A percentile compares a stretch with the other conserved stretches of the same genome.
phyloP scores from a whole-genome alignment of 2,329 filamentous ascomycete species.

The Diaporthe citri region DNA sequence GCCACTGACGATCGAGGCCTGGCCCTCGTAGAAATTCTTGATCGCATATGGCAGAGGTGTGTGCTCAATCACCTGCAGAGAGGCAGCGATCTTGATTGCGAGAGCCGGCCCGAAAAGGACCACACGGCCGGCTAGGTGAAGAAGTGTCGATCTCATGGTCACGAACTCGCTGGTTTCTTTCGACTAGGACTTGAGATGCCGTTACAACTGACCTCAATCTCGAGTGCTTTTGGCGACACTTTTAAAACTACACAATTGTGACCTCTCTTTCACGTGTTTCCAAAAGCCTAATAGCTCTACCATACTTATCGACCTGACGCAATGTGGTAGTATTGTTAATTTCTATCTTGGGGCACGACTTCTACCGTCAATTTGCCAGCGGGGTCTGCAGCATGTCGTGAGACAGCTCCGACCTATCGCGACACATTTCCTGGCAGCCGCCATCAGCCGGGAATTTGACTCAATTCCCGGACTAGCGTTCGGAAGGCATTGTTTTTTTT shows the following conservation, averaged over 20 bases:
- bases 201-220: background rate
- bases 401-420: background rate
- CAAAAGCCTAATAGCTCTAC: background rate
- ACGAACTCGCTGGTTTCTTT: background rate
- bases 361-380: background rate
- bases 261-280: background rate
- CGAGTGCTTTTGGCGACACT: background rate
- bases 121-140: background rate
- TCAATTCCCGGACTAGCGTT: background rate
- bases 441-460: background rate
- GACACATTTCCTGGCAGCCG: background rate
- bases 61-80: background rate
- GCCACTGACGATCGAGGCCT: constrained; percentile 7
- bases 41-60: constrained; percentile 8
- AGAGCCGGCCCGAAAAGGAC: background rate
- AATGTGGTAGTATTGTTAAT: background rate
- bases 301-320: background rate
- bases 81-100: constrained; percentile 3
- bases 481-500: background rate
- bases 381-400: background rate
- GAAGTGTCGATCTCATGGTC: background rate
- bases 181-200: background rate
- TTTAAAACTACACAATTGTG: background rate
- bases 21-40: constrained; percentile 14
- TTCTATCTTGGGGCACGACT: background rate